phyloP scores from a whole-genome alignment of 768 basidiomycete genomes.

The Amanita phalloides region DNA sequence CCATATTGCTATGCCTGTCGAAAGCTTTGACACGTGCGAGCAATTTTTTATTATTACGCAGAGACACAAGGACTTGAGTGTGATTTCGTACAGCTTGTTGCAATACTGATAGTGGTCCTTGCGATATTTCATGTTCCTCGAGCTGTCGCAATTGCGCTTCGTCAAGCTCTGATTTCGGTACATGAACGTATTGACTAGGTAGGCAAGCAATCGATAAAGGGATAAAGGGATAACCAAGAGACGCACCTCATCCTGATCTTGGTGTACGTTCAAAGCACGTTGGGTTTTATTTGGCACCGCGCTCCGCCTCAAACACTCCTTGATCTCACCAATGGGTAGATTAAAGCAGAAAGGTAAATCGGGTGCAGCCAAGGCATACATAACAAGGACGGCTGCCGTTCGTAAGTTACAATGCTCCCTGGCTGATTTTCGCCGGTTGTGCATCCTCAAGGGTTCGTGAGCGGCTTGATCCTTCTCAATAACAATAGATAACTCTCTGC shows the following conservation, averaged over 20 bases:
- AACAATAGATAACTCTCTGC: conserved; percentile 1
- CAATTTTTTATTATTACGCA: conserved; percentile 98
- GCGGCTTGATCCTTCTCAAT: background rate
- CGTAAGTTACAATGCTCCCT: conserved; percentile 96
- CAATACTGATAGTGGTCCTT: conserved; percentile 91
- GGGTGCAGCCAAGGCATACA: conserved; percentile 85
- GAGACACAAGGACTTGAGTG: conserved; percentile 92
- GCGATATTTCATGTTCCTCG: conserved; percentile 97
- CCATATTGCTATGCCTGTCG: conserved; percentile 99
- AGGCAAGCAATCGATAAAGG: conserved; percentile 3
- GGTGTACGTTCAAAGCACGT: conserved; percentile 2
- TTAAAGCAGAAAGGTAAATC: conserved; percentile 79
- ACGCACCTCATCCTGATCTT: conserved; percentile 25
- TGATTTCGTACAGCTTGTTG: conserved; percentile 98
- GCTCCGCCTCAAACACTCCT: background rate
- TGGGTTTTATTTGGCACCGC: conserved; percentile 16
- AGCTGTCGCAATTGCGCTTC: conserved; percentile 93
- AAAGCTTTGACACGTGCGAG: conserved; percentile 95
- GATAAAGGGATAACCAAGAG: background rate
- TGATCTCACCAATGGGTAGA: conserved; percentile 47
- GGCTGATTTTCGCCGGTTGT: conserved; percentile 91
- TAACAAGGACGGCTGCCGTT: conserved; percentile 83
- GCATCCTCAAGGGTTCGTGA: conserved; percentile 86
- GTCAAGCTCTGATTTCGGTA: conserved; percentile 94
- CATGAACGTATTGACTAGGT: conserved; percentile 87